Conservation (phyloP, 768 basidiomycete species). For the Mycena filopes region DNA sequence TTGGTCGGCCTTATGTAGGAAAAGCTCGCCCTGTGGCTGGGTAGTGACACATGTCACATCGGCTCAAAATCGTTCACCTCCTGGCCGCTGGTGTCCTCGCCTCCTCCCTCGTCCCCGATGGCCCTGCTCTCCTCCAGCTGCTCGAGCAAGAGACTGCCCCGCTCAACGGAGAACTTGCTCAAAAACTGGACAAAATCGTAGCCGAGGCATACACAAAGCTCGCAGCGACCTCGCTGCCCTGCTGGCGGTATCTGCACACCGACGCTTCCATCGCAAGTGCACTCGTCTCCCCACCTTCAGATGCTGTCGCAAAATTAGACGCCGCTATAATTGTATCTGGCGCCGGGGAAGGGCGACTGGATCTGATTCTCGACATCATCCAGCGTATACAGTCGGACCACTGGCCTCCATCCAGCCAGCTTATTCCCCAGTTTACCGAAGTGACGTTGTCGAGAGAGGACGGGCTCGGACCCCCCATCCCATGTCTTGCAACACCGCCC, state of each 20-base stretch:
- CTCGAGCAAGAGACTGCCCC: no score
- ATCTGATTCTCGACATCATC: slow-evolving; percentile 75
- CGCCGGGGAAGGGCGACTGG: slow-evolving; percentile 67
- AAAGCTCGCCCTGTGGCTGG: no score
- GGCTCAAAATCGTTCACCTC: no score
- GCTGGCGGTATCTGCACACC: slow-evolving; percentile 80
- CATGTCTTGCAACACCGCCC: slow-evolving; percentile 58
- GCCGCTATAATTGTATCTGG: slow-evolving; percentile 87
- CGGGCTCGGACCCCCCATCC: slow-evolving; percentile 43
- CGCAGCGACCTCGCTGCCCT: slow-evolving; percentile 48
- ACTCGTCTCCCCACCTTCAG: slow-evolving; percentile 48
- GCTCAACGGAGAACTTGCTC: background rate
- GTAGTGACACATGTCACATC: no score
- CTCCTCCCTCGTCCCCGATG: background rate
- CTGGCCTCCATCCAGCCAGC: slow-evolving; percentile 15
- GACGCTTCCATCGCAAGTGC: slow-evolving; percentile 74
- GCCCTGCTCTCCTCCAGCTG: no score
- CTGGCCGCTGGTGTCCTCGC: no score
- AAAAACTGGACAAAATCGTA: slow-evolving; percentile 55
- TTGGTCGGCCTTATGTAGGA: no score
- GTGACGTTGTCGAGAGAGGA: background rate
- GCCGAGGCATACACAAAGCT: slow-evolving; percentile 61
- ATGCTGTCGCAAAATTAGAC: slow-evolving; percentile 74
- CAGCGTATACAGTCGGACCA: slow-evolving; percentile 60
- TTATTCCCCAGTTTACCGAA: no score